Conservation (phyloP, 1,284 basidiomycete genomes). For the Pseudozyma hubeiensis region DNA sequence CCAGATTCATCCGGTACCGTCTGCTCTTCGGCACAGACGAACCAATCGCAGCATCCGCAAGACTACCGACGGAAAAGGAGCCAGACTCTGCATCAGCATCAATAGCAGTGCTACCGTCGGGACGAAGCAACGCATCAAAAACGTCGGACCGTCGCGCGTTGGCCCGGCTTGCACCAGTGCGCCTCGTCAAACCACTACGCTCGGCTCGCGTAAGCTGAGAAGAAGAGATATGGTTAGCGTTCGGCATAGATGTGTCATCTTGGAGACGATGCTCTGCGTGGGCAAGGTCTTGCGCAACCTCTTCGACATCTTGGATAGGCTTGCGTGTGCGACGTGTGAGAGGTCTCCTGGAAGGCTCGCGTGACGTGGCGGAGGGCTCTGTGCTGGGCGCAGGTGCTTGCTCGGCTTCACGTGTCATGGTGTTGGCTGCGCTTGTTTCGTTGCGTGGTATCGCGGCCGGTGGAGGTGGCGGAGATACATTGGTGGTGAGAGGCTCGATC, state of each 20-base stretch:
- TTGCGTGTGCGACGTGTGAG: conserved; percentile 46
- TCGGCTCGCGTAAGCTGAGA: conserved; percentile 23
- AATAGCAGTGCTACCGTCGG: conserved; percentile 2
- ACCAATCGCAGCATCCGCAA: not conserved
- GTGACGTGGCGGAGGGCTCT: conserved; percentile 8
- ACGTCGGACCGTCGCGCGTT: conserved; percentile 38
- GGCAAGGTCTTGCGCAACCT: not conserved
- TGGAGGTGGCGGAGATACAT: conserved; percentile 1
- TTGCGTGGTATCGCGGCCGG: not conserved
- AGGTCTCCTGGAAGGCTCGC: conserved; percentile 24
- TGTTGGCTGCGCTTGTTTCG: not conserved
- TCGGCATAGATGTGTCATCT: not conserved
- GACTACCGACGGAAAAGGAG: not conserved
- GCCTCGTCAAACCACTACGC: conserved; percentile 33
- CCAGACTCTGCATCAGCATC: not conserved
- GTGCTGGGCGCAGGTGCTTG: not conserved
- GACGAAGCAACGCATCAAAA: conserved; percentile 36
- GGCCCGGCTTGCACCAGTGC: conserved; percentile 37
- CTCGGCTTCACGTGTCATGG: not conserved
- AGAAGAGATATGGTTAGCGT: not conserved
- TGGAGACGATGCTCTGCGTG: not conserved
- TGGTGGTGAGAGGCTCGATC: conserved; percentile 1
- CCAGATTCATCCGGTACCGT: conserved; percentile 48
- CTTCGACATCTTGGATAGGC: conserved; percentile 1
- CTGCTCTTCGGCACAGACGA: conserved; percentile 26